Evolutionary conservation across 441 rosid genomes (phyloP).

Genomic region (Gossypium lobatum): DNA sequence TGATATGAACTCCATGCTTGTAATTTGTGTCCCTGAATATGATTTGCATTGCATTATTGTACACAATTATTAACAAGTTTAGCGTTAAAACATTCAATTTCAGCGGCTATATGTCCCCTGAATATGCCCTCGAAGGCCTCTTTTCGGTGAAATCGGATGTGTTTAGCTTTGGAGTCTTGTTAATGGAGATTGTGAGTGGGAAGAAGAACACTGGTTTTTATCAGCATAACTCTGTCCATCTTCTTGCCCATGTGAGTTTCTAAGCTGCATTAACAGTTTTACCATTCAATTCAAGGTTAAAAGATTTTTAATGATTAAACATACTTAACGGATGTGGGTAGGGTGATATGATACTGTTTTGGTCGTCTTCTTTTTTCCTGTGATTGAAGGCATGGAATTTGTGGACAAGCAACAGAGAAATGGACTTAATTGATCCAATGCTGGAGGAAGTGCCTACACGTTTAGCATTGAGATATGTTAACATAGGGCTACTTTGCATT

Average conservation of each 20-base stretch:
- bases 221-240: background rate
- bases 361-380: background rate
- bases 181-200: background rate
- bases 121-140: background rate
- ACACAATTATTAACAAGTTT: background rate
- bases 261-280: background rate
- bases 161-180: background rate
- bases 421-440: conserved; percentile 19
- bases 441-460: background rate
- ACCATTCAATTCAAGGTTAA: background rate
- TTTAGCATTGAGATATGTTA: conserved; percentile 19
- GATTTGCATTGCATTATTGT: background rate
- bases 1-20: background rate
- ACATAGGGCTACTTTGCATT: conserved; percentile 14
- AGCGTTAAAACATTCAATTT: background rate
- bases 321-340: too few species aligned
- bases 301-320: background rate
- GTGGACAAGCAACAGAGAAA: background rate
- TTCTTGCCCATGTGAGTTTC: background rate
- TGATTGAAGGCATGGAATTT: background rate
- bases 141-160: background rate
- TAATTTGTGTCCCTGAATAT: background rate
- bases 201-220: background rate
- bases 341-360: background rate
- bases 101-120: background rate